Percentiles rank a stretch among this genome's conserved stretches.
phyloP scores from a whole-genome alignment of 208 protist genomes.

The Trypanosomatidae sp. region DNA sequence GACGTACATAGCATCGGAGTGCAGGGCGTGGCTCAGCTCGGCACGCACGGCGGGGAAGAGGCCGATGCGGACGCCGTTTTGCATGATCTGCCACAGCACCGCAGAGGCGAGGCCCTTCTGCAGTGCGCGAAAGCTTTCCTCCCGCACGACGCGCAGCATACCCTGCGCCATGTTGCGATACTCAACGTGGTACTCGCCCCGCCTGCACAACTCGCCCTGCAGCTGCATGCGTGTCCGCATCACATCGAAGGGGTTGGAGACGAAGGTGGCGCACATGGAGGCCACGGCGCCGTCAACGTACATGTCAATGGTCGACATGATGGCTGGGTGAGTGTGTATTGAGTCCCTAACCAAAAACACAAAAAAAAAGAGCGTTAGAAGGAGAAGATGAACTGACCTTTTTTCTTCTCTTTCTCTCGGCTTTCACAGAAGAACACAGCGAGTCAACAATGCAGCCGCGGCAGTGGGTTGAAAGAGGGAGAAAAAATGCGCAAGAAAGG shows the following conservation, averaged over 20 bases:
- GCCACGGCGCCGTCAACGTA: slow-evolving; percentile 54
- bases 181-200: slow-evolving; percentile 40
- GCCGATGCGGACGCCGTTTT: slow-evolving; percentile 69
- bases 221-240: slow-evolving; percentile 76
- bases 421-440: no score
- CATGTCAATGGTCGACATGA: slow-evolving; percentile 51
- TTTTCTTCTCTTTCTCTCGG: no score
- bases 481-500: no score
- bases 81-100: slow-evolving; percentile 53
- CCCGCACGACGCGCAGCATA: slow-evolving; percentile 36
- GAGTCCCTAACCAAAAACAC: no score
- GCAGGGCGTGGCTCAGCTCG: slow-evolving; percentile 15
- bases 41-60: slow-evolving; percentile 46
- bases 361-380: not conserved
- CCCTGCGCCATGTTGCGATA: slow-evolving; percentile 57
- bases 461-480: no score
- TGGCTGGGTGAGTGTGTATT: no score
- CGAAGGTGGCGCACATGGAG: slow-evolving; percentile 37
- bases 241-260: slow-evolving; percentile 79
- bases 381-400: not conserved
- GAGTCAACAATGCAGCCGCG: no score
- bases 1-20: slow-evolving; percentile 19
- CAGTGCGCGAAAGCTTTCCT: slow-evolving; percentile 54
- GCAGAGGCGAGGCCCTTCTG: slow-evolving; percentile 53
- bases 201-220: slow-evolving; percentile 54